Evolutionary conservation across 495 filamentous ascomycete species (phyloP).

Genomic region (Neurospora sp.): DNA sequence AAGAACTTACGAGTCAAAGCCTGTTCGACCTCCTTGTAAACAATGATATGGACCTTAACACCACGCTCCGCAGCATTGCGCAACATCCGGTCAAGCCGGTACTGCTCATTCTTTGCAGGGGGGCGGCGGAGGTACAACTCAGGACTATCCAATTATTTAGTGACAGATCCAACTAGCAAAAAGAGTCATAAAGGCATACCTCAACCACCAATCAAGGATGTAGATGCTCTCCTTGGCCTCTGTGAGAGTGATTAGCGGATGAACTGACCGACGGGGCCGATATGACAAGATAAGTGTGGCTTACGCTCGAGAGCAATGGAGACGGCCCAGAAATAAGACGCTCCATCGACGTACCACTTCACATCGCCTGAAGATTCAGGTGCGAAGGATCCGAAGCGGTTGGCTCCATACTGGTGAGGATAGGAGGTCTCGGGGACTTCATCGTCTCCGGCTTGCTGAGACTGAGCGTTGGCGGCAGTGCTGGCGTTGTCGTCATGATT

Average conservation of each 20-base stretch:
- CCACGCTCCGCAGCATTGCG: slow-evolving; percentile 78
- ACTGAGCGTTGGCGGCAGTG: not conserved
- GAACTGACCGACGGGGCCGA: not conserved
- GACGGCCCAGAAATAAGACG: slow-evolving; percentile 86
- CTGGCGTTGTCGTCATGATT: not conserved
- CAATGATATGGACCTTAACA: slow-evolving; percentile 79
- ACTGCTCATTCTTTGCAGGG: slow-evolving; percentile 70
- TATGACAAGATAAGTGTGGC: not conserved
- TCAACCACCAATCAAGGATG: slow-evolving; percentile 95
- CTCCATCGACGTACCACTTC: slow-evolving; percentile 94
- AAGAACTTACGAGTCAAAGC: slow-evolving; percentile 68
- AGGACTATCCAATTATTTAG: slow-evolving; percentile 30
- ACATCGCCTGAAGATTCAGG: slow-evolving; percentile 79
- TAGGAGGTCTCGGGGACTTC: not conserved
- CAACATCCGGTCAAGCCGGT: slow-evolving; percentile 85
- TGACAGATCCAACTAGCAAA: slow-evolving; percentile 1
- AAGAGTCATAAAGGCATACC: slow-evolving; percentile 5
- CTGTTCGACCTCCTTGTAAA: slow-evolving; percentile 91
- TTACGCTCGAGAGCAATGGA: slow-evolving; percentile 65
- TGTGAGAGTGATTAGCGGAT: slow-evolving; percentile 16
- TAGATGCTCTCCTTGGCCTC: slow-evolving; percentile 76
- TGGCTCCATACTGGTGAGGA: slow-evolving; percentile 31
- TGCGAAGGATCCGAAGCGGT: slow-evolving; percentile 78
- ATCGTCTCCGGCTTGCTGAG: not conserved
- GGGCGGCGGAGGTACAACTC: slow-evolving; percentile 86